Evolutionary conservation across 345 rosid species (phyloP).

Genomic region (Eucalyptus paniculata): DNA sequence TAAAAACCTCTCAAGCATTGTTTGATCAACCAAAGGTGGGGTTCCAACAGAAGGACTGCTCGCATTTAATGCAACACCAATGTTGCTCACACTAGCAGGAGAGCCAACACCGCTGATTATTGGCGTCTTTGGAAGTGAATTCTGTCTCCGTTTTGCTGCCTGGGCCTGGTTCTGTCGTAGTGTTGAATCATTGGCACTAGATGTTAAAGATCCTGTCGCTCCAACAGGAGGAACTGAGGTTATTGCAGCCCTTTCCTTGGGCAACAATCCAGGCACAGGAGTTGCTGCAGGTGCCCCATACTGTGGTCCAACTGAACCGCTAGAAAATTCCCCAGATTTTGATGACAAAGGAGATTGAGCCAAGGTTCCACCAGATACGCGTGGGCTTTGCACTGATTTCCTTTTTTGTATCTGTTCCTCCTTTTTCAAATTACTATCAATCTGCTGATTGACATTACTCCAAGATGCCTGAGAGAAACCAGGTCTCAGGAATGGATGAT

Average conservation of each 20-base stretch:
- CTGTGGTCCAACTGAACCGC: conserved; percentile 74
- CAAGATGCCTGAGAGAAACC: conserved; percentile 51
- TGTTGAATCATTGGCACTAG: conserved; percentile 72
- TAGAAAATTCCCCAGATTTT: conserved; percentile 94
- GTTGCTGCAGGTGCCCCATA: conserved; percentile 52
- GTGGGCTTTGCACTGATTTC: conserved; percentile 79
- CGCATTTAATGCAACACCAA: conserved; percentile 49
- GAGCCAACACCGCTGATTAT: conserved; percentile 80
- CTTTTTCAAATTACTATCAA: conserved; percentile 51
- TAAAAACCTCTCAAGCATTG: conserved; percentile 66
- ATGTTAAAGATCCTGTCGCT: conserved; percentile 55
- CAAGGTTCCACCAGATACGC: conserved; percentile 63
- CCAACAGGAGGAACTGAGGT: conserved; percentile 56
- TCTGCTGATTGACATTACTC: conserved; percentile 64
- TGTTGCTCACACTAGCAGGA: conserved; percentile 85
- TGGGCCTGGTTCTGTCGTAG: conserved; percentile 68
- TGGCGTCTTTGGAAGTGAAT: conserved; percentile 62
- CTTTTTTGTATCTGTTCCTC: conserved; percentile 75
- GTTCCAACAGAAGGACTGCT: conserved; percentile 80
- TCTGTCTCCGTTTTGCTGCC: conserved; percentile 55
- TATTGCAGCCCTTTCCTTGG: conserved; percentile 62
- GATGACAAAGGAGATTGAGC: conserved; percentile 91
- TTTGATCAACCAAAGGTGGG: conserved; percentile 51
- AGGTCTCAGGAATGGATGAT: conserved; percentile 39
- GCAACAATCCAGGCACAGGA: conserved; percentile 39